A percentile compares a stretch with the other conserved stretches of the same genome.
These are phyloP conservation scores for Candida sanyaensis DNA, from an alignment of 1,139 yeast species.

Conservation along the genomic window DNA sequence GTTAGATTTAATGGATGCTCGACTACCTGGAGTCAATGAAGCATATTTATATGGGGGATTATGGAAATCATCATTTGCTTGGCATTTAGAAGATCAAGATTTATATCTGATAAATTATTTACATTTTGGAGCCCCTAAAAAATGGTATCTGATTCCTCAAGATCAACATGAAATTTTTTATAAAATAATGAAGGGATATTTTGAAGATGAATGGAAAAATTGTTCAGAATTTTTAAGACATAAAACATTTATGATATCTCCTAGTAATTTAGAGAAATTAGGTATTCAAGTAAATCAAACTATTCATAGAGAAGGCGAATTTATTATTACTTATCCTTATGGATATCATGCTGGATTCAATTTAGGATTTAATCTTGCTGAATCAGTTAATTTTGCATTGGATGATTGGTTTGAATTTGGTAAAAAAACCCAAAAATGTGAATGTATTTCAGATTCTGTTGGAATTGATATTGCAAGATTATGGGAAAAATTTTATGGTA, in stretches of 20 bases:
- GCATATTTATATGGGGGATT: constrained; percentile 85
- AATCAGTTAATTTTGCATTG: constrained; percentile 77
- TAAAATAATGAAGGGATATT: constrained; percentile 65
- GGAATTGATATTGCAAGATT: constrained; percentile 64
- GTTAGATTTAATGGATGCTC: constrained; percentile 62
- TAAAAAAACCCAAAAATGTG: constrained; percentile 60
- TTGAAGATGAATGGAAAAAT: constrained; percentile 60
- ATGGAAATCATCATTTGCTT: constrained; percentile 88
- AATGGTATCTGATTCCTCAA: constrained; percentile 89
- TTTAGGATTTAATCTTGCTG: constrained; percentile 75
- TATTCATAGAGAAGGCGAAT: constrained; percentile 70
- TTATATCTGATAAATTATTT: constrained; percentile 79
- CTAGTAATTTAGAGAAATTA: constrained; percentile 56
- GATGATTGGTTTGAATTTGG: constrained; percentile 83
- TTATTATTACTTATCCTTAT: constrained; percentile 80
- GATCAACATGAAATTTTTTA: constrained; percentile 57
- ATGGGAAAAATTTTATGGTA: constrained; percentile 35
- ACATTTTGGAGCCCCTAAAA: constrained; percentile 91
- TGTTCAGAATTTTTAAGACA: constrained; percentile 81
- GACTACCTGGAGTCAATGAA: constrained; percentile 81
- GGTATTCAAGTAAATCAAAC: constrained; percentile 67
- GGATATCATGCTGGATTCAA: constrained; percentile 89
- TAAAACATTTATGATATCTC: constrained; percentile 77
- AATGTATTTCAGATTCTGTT: constrained; percentile 75
- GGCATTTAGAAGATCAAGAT: constrained; percentile 93